These are phyloP conservation scores for Penicillium cinerascens DNA, from an alignment of 495 filamentous ascomycete genomes.

Conservation along the genomic window DNA sequence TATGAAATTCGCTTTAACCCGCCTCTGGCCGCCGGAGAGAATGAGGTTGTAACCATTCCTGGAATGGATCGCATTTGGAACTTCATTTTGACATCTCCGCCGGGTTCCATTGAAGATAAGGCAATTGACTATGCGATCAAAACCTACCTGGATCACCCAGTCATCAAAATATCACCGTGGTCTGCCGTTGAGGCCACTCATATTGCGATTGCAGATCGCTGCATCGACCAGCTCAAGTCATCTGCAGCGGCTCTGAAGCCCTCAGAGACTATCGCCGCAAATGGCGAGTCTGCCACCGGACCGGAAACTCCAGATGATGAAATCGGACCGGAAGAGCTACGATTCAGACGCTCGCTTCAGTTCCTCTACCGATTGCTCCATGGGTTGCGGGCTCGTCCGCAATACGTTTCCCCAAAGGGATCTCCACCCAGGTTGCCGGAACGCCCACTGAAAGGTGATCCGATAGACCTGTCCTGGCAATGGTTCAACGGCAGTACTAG, in stretches of 20 bases:
- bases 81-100: slow-evolving; percentile 68
- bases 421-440: slow-evolving; percentile 37
- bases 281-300: slow-evolving; percentile 48
- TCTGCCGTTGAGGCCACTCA: slow-evolving; percentile 66
- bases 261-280: slow-evolving; percentile 36
- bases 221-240: slow-evolving; percentile 67
- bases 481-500: slow-evolving; percentile 58
- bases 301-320: slow-evolving; percentile 42
- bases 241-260: slow-evolving; percentile 61
- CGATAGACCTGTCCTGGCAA: slow-evolving; percentile 68
- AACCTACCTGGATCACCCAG: slow-evolving; percentile 62
- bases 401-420: slow-evolving; percentile 47
- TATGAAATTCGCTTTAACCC: slow-evolving; percentile 47
- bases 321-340: slow-evolving; percentile 49
- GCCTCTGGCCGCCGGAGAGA: slow-evolving; percentile 33
- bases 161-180: slow-evolving; percentile 38
- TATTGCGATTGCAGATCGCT: slow-evolving; percentile 71
- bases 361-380: slow-evolving; percentile 57
- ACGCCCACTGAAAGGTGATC: slow-evolving; percentile 51
- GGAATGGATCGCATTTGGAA: slow-evolving; percentile 81
- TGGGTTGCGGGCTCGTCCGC: slow-evolving; percentile 50
- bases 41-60: slow-evolving; percentile 50
- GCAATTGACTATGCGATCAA: slow-evolving; percentile 69
- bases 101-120: slow-evolving; percentile 62
- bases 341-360: slow-evolving; percentile 62